A percentile compares a stretch with the other conserved stretches of the same genome.
phyloP scores from a whole-genome alignment of 177 flowering plant genomes.

The Vitis hybrid region DNA sequence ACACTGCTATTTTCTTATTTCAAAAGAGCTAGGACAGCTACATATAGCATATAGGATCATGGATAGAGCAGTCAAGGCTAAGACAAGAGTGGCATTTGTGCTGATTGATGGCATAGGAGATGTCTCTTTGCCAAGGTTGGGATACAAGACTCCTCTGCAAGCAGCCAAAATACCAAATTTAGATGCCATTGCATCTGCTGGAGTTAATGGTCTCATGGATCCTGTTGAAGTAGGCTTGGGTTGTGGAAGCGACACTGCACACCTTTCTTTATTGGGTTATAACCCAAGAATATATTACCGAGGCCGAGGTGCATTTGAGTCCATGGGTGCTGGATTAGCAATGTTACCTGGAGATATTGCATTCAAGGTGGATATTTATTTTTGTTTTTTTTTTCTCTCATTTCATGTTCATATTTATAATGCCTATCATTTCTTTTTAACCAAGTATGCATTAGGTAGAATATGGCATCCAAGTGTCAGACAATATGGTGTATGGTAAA shows the following conservation, averaged over 20 bases:
- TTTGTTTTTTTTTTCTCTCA: neutral
- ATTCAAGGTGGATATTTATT: constrained; percentile 59
- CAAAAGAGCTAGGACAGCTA: too few relatives aligned
- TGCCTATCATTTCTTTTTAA: neutral
- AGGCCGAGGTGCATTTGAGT: constrained; percentile 97
- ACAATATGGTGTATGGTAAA: neutral
- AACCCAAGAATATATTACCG: constrained; percentile 89
- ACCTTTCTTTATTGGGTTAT: constrained; percentile 92
- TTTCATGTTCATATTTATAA: neutral
- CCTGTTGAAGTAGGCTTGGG: constrained; percentile 96
- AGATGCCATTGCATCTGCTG: constrained; percentile 94
- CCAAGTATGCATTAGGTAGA: neutral
- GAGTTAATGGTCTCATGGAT: constrained; percentile 95
- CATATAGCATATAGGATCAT: constrained; percentile 15
- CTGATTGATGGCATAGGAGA: constrained; percentile 96
- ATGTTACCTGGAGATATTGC: constrained; percentile 99
- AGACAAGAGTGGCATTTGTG: constrained; percentile 84
- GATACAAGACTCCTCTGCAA: constrained; percentile 72
- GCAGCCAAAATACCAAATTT: constrained; percentile 70
- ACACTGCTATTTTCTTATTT: too few relatives aligned
- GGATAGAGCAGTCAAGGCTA: constrained; percentile 43
- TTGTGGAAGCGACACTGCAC: constrained; percentile 98
- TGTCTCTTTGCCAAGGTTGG: constrained; percentile 76
- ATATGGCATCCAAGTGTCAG: neutral
- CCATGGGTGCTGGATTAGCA: constrained; percentile 98